Evolutionary conservation across 495 filamentous ascomycete genomes (phyloP).

Genomic region (Aspergillus cristatus): DNA sequence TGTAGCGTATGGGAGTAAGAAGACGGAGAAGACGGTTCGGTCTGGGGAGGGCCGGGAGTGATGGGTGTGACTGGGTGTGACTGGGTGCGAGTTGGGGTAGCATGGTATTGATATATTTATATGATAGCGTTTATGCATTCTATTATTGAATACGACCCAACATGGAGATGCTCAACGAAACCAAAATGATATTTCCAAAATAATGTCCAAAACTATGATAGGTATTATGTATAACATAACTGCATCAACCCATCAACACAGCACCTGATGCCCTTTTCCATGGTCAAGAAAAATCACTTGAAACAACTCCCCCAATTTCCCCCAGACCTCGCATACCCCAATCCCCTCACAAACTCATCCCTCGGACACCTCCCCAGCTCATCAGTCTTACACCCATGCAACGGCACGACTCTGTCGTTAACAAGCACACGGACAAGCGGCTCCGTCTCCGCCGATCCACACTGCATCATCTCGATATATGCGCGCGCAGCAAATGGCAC

Average conservation of each 20-base stretch:
- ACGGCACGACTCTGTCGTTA: conserved; percentile 69
- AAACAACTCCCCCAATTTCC: conserved; percentile 69
- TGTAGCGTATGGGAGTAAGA: conserved; percentile 17
- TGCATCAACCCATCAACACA: no score
- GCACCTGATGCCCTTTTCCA: no score
- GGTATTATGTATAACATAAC: no score
- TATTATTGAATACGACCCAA: no score
- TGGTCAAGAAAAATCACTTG: conserved; percentile 10
- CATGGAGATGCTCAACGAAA: no score
- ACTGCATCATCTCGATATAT: conserved; percentile 80
- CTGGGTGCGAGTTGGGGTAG: no score
- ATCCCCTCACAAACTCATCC: conserved; percentile 55
- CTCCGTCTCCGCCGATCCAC: conserved; percentile 31
- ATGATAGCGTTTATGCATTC: neutral
- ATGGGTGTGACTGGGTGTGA: neutral
- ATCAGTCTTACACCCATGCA: conserved; percentile 61
- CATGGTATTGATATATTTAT: neutral
- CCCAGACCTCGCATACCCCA: conserved; percentile 58
- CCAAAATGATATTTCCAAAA: no score
- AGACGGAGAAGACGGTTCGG: conserved; percentile 8
- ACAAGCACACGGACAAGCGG: conserved; percentile 68
- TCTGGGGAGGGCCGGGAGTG: neutral
- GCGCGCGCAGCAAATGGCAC: conserved; percentile 71
- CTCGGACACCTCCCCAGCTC: conserved; percentile 55
- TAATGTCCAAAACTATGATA: no score